A percentile compares a stretch with the other conserved stretches of the same genome.
Evolutionary conservation across 306 rosid species (phyloP).

Genomic region (Vicia sativa): DNA sequence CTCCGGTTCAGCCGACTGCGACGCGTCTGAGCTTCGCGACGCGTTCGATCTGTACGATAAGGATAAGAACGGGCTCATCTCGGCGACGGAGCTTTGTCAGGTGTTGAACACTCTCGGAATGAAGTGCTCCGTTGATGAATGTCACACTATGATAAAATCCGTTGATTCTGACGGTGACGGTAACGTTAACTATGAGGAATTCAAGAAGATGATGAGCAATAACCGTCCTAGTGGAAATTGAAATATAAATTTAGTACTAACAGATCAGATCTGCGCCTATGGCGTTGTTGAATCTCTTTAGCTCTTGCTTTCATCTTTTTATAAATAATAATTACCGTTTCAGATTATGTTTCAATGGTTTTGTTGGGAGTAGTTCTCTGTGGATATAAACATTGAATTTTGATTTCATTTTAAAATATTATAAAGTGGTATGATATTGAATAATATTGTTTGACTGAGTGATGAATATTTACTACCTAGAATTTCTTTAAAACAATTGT

Average conservation of each 20-base stretch:
- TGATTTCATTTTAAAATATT: too few relatives aligned
- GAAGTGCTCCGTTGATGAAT: slow-evolving; percentile 64
- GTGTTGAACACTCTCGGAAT: slow-evolving; percentile 75
- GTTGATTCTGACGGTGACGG: slow-evolving; percentile 91
- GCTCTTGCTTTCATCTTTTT: not conserved
- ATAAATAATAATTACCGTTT: slow-evolving; percentile 26
- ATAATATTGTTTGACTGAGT: too few relatives aligned
- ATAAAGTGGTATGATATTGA: too few relatives aligned
- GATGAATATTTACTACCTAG: too few relatives aligned
- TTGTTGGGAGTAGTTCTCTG: not conserved
- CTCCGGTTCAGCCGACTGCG: slow-evolving; percentile 51
- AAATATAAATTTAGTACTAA: not conserved
- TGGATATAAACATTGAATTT: not conserved
- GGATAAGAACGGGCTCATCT: slow-evolving; percentile 83
- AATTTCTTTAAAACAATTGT: too few relatives aligned
- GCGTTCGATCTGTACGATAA: slow-evolving; percentile 88
- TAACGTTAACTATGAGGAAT: slow-evolving; percentile 80
- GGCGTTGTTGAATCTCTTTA: not conserved
- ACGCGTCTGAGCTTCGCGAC: slow-evolving; percentile 63
- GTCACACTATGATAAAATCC: slow-evolving; percentile 69
- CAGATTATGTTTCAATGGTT: not conserved
- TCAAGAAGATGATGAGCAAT: slow-evolving; percentile 76
- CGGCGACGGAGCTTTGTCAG: slow-evolving; percentile 61
- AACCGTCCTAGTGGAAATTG: slow-evolving; percentile 29
- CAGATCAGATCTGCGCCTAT: slow-evolving; percentile 33